These are phyloP conservation scores for Cyberlindnera xylosilytica DNA, from an alignment of 805 yeast genomes.

Conservation along the genomic window DNA sequence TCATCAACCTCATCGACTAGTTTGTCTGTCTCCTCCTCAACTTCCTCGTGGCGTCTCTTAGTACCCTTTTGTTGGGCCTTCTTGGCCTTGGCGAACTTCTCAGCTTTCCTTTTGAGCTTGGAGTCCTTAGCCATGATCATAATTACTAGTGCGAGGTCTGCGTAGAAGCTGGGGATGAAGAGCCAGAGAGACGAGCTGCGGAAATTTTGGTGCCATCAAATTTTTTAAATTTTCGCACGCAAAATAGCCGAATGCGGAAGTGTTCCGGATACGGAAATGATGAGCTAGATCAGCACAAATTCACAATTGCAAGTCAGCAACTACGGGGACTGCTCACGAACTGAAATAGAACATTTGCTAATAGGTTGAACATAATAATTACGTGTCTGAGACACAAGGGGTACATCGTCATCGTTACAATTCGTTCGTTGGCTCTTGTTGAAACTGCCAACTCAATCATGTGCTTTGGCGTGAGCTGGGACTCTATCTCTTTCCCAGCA, in stretches of 20 bases:
- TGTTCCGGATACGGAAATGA: background rate
- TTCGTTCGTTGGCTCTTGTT: slow-evolving; percentile 7
- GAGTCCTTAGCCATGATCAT: slow-evolving; percentile 20
- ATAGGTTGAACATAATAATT: slow-evolving; percentile 7
- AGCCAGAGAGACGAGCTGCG: slow-evolving; percentile 1
- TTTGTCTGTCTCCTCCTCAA: slow-evolving; percentile 37
- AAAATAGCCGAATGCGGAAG: background rate
- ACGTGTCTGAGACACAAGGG: background rate
- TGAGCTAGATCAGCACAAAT: too few relatives aligned
- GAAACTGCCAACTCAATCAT: slow-evolving; percentile 1
- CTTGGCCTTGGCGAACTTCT: slow-evolving; percentile 12
- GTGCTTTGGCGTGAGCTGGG: background rate
- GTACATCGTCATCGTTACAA: slow-evolving; percentile 2
- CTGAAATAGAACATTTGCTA: background rate
- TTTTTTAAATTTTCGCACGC: slow-evolving; percentile 2
- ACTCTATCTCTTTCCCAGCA: slow-evolving; percentile 57
- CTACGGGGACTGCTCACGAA: too few relatives aligned
- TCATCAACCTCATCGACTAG: slow-evolving; percentile 53
- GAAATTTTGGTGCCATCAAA: slow-evolving; percentile 15
- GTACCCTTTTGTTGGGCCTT: slow-evolving; percentile 19
- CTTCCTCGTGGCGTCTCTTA: slow-evolving; percentile 31
- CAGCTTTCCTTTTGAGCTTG: slow-evolving; percentile 6
- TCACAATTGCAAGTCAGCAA: too few relatives aligned
- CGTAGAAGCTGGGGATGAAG: background rate
- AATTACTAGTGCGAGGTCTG: too few relatives aligned